phyloP scores from a whole-genome alignment of 2,329 filamentous ascomycete genomes.

The Curvularia lunata region DNA sequence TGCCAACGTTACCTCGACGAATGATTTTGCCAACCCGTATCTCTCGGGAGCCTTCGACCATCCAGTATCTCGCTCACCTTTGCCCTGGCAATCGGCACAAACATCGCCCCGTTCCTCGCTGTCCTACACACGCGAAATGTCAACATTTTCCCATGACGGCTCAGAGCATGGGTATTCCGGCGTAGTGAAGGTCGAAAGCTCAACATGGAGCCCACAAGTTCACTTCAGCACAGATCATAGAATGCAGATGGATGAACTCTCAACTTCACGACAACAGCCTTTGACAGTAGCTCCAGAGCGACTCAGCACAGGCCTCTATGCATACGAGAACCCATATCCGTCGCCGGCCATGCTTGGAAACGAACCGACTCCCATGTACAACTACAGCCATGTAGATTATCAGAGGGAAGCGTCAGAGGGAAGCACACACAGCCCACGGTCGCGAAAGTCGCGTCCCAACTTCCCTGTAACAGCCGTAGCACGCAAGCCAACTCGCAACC shows the following conservation, averaged over 20 bases:
- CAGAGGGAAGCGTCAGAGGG: slow-evolving; percentile 21
- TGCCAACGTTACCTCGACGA: slow-evolving; percentile 34
- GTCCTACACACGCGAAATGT: slow-evolving; percentile 40
- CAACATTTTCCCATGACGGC: slow-evolving; percentile 43
- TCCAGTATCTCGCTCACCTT: slow-evolving; percentile 40
- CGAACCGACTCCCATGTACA: slow-evolving; percentile 22
- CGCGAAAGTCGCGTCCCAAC: slow-evolving; percentile 7
- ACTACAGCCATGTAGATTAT: slow-evolving; percentile 20
- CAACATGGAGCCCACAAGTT: slow-evolving; percentile 36
- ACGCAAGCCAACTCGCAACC: slow-evolving; percentile 21
- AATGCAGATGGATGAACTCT: slow-evolving; percentile 16
- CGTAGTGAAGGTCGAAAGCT: slow-evolving; percentile 37
- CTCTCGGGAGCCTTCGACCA: slow-evolving; percentile 44
- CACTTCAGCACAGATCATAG: slow-evolving; percentile 23
- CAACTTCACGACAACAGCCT: slow-evolving; percentile 25
- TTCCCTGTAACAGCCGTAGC: slow-evolving; percentile 9
- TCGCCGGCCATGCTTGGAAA: slow-evolving; percentile 30
- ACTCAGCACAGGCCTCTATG: slow-evolving; percentile 29
- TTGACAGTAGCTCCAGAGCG: slow-evolving; percentile 45
- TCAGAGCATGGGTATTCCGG: slow-evolving; percentile 36
- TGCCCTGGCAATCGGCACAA: slow-evolving; percentile 39
- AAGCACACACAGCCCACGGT: slow-evolving; percentile 22
- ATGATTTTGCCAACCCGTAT: slow-evolving; percentile 42
- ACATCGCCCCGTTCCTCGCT: slow-evolving; percentile 45
- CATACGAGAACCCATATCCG: slow-evolving; percentile 36